A percentile compares a stretch with the other conserved stretches of the same genome.
Evolutionary conservation across 2,329 filamentous ascomycete genomes (phyloP).

Genomic region (Colletotrichum karsti): DNA sequence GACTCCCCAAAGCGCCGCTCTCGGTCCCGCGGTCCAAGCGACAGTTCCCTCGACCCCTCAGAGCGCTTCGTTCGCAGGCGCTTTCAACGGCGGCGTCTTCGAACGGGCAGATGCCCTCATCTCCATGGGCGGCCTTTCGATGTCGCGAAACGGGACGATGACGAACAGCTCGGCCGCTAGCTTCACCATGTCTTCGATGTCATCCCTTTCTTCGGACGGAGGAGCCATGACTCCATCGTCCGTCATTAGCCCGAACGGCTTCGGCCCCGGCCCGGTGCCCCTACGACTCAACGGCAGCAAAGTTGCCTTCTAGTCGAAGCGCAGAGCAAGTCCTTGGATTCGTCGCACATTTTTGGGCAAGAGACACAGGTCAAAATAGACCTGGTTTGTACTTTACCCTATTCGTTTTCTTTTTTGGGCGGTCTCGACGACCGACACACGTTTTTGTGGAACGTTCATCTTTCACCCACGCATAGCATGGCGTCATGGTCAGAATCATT

Average conservation of each 20-base stretch:
- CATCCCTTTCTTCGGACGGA: conserved; percentile 49
- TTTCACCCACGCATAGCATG: conserved; percentile 26
- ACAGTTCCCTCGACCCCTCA: conserved; percentile 81
- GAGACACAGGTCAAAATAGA: background rate
- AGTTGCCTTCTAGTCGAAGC: conserved; percentile 43
- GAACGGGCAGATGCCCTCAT: conserved; percentile 67
- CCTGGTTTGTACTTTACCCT: background rate
- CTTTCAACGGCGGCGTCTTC: conserved; percentile 67
- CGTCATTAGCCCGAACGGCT: conserved; percentile 40
- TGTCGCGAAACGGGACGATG: conserved; percentile 60
- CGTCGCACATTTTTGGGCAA: conserved; percentile 21
- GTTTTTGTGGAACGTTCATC: conserved; percentile 15
- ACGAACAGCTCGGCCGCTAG: conserved; percentile 40
- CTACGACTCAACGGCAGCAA: conserved; percentile 48
- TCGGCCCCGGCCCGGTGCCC: conserved; percentile 28
- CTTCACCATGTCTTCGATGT: conserved; percentile 41
- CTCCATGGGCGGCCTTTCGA: conserved; percentile 64
- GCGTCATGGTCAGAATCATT: conserved; percentile 24
- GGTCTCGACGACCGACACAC: conserved; percentile 9
- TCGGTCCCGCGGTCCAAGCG: conserved; percentile 90
- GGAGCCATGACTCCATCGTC: conserved; percentile 43
- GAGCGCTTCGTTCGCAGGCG: conserved; percentile 62
- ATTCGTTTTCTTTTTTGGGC: background rate
- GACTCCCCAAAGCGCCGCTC: conserved; percentile 87
- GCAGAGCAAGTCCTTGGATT: conserved; percentile 27